Conservation (phyloP, 2,329 filamentous ascomycete species). For the Penicillium sp. region DNA sequence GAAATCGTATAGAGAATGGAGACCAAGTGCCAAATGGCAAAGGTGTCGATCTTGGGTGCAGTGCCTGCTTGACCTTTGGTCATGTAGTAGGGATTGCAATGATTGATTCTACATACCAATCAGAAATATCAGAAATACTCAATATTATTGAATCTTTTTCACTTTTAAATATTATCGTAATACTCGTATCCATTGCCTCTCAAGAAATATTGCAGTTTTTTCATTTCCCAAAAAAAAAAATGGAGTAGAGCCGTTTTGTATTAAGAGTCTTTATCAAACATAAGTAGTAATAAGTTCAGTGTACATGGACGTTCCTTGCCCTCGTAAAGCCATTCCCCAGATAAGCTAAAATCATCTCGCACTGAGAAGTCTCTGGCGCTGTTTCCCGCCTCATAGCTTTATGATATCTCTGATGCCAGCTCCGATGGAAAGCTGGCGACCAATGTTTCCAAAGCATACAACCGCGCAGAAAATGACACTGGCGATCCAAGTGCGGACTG, state of each 20-base stretch:
- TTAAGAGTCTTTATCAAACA: conserved; percentile 6
- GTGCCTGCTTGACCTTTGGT: conserved; percentile 48
- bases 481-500: conserved; percentile 79
- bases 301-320: conserved; percentile 1
- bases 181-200: not conserved
- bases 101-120: conserved; percentile 54
- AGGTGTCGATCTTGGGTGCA: conserved; percentile 59
- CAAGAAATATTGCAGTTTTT: no score
- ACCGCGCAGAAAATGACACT: conserved; percentile 94
- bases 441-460: conserved; percentile 95
- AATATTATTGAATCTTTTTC: conserved; percentile 6
- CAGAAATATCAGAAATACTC: not conserved
- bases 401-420: conserved; percentile 23
- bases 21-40: conserved; percentile 41
- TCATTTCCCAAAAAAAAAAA: no score
- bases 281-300: conserved; percentile 9
- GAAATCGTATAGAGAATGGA: conserved; percentile 60
- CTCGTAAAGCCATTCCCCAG: not conserved
- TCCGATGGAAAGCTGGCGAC: conserved; percentile 68
- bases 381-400: conserved; percentile 18
- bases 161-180: conserved; percentile 4
- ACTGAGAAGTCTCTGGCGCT: not conserved
- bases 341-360: not conserved
- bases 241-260: not conserved
- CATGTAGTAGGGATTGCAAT: conserved; percentile 58